Base-by-base conservation (phyloP, 1,284 basidiomycete genomes). In the Sporisorium iseilematis-ciliati region DNA sequence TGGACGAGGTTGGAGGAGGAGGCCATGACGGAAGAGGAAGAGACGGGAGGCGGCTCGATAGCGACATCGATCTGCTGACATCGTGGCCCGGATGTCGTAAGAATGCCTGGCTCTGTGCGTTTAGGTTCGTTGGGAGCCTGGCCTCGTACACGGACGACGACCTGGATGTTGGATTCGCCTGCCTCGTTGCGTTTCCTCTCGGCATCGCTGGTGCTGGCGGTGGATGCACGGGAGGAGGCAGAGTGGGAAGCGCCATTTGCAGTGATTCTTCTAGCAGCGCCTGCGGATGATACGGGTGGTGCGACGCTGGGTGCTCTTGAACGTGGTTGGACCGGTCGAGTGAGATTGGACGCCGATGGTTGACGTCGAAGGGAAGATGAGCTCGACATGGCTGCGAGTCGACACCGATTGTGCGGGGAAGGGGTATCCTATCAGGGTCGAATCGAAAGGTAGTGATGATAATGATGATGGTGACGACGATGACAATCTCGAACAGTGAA, bases 71-170 rank as follows among this genome's bases (percentile, higher is more conserved):
- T 80, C 49, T 77, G 67, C 57, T 73, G 68, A 49, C 77, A 79
- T 51, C 79, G 55, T 40, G 80, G 77, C 16, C 80, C 80, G 18
- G 77, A 73, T 11, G 80, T 82, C 11, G 75, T 53, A 33, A 82
- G 59, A 50, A 79, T 79, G 20, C 74, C 60, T 31, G 63, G 57
- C 10, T 50, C 26, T 49, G 61, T 59, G 49, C 46, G 60, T 41
- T 60, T 68, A 4, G 77, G 57, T 50, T 75, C 71, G 46, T 69
- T 55, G 10, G 75, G 75, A 21, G 79, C 77, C 7, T 61, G 50
- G 7, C 77, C 77, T 41, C 79, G 54, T 46, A 84, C 79, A 31
- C 83, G 79, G 12, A 84, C 81, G n/a, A 82, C 78, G 38, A 84
- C 83, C 35, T 81, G 81, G 54, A 84, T 83, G 53, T 83, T 84